Evolutionary conservation across 768 basidiomycete genomes (phyloP).

Genomic region (Lentinula lateritia): DNA sequence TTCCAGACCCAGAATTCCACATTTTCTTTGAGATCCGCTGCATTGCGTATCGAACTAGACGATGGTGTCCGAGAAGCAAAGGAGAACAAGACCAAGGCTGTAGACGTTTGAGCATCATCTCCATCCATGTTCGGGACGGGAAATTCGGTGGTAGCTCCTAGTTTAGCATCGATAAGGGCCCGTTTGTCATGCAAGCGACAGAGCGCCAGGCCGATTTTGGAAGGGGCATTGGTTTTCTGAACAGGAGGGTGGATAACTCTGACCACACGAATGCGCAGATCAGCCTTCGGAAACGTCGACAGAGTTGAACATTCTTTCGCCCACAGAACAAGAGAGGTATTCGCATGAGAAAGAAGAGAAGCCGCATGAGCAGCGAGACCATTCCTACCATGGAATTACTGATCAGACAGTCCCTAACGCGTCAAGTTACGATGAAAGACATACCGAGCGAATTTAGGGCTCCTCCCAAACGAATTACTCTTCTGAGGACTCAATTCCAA

Average conservation of each 20-base stretch:
- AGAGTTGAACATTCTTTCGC: neutral
- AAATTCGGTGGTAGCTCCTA: neutral
- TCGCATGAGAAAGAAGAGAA: neutral
- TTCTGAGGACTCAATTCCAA: constrained; percentile 58
- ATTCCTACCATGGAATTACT: neutral
- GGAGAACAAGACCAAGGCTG: neutral
- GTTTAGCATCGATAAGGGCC: neutral
- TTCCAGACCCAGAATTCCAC: constrained; percentile 5
- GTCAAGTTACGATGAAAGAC: constrained; percentile 10
- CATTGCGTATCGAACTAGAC: neutral
- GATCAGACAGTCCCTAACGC: neutral
- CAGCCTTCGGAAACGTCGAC: neutral
- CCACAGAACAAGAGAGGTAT: constrained; percentile 4
- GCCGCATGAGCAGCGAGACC: constrained; percentile 6
- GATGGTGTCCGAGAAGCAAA: neutral
- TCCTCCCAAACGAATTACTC: constrained; percentile 30
- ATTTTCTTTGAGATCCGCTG: neutral
- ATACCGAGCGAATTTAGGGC: constrained; percentile 43
- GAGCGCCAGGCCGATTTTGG: neutral
- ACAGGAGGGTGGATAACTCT: neutral
- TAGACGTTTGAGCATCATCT: neutral
- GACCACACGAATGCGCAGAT: neutral
- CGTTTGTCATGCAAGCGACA: neutral
- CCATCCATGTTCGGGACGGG: neutral
- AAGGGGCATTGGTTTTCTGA: neutral